A percentile compares a stretch with the other conserved stretches of the same genome.
phyloP scores from a whole-genome alignment of 768 basidiomycete species.

The Russula emetica region DNA sequence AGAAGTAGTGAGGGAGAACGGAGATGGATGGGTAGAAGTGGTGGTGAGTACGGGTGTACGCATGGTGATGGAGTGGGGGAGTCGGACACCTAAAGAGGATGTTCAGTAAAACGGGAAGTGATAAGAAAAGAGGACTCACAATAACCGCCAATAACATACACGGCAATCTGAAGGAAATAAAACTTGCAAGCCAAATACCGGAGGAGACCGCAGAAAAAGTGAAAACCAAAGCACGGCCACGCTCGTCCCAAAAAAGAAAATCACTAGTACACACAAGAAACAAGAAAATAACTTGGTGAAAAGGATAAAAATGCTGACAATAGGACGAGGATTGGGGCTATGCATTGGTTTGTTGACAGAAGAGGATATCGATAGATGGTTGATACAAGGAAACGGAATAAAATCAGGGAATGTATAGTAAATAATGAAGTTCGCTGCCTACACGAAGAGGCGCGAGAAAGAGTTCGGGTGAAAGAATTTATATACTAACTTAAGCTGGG shows the following conservation, averaged over 20 bases:
- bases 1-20: neutral
- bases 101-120: neutral
- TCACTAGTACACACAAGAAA: slow-evolving; percentile 26
- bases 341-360: slow-evolving; percentile 11
- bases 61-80: slow-evolving; percentile 8
- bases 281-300: slow-evolving; percentile 27
- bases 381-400: slow-evolving; percentile 28
- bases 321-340: slow-evolving; percentile 14
- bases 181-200: slow-evolving; percentile 13
- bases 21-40: neutral
- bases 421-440: slow-evolving; percentile 13
- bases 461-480: neutral
- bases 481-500: slow-evolving; percentile 22
- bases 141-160: slow-evolving; percentile 27
- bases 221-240: slow-evolving; percentile 20
- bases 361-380: slow-evolving; percentile 27
- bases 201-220: slow-evolving; percentile 11
- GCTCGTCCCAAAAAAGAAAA: slow-evolving; percentile 16
- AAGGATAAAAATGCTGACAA: slow-evolving; percentile 17
- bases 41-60: slow-evolving; percentile 19
- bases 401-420: slow-evolving; percentile 17
- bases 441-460: neutral
- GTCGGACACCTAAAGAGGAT: neutral
- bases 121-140: slow-evolving; percentile 16
- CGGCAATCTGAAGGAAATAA: slow-evolving; percentile 5